Evolutionary conservation across 1,139 yeast genomes (phyloP).

Genomic region (Nakaseomyces sp.): DNA sequence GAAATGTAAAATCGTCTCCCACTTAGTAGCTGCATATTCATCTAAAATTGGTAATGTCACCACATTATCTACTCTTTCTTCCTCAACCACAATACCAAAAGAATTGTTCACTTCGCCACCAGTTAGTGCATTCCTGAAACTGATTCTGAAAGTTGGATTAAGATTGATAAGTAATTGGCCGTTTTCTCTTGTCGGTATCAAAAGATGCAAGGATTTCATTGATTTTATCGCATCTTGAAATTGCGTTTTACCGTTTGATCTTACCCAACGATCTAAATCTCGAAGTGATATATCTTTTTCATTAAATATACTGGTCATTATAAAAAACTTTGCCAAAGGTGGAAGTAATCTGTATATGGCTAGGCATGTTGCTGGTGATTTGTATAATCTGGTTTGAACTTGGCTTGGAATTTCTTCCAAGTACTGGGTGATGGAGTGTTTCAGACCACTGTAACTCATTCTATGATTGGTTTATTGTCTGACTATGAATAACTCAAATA

Average conservation of each 20-base stretch:
- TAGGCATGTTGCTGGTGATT: constrained; percentile 85
- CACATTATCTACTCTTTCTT: constrained; percentile 34
- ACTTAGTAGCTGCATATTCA: constrained; percentile 69
- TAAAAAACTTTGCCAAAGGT: constrained; percentile 76
- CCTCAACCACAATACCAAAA: constrained; percentile 48
- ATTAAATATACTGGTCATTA: constrained; percentile 79
- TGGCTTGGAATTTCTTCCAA: constrained; percentile 81
- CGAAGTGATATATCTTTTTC: constrained; percentile 61
- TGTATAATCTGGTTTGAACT: constrained; percentile 70
- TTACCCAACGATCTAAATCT: constrained; percentile 72
- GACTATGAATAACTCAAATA: too few species aligned
- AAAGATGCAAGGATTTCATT: constrained; percentile 63
- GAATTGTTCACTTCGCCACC: constrained; percentile 48
- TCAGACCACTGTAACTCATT: constrained; percentile 42
- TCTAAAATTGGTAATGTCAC: constrained; percentile 64
- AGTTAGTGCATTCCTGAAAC: constrained; percentile 75
- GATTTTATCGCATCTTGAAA: constrained; percentile 73
- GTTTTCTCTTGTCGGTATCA: constrained; percentile 43
- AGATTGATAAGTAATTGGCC: constrained; percentile 37
- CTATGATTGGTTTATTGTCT: too few species aligned
- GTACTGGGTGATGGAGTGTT: constrained; percentile 79
- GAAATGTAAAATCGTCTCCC: constrained; percentile 94
- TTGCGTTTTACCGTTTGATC: constrained; percentile 39
- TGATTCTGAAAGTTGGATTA: constrained; percentile 64
- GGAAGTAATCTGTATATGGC: constrained; percentile 86